Base-by-base conservation (phyloP, 2,329 filamentous ascomycete genomes). In the Colletotrichum sidae region DNA sequence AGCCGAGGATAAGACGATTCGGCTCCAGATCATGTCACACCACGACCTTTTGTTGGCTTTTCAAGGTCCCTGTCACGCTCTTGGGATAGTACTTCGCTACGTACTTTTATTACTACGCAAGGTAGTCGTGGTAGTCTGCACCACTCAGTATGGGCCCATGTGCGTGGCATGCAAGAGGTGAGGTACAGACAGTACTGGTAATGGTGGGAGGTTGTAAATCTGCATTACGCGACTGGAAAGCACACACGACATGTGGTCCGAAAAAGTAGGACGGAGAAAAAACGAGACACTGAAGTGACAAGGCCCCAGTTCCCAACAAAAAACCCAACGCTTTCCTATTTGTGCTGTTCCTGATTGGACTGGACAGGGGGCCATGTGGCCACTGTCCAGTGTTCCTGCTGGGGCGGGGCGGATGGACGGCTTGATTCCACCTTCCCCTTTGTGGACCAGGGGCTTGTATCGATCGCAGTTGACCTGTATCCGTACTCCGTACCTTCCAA, bases 251-350 rank as follows among this genome's bases (percentile, higher is more conserved):
- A 59, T 57, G 63, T 41, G 58, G 63, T 66, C 58, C 63, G 56
- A 42, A 60, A 39, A 45, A 25, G 25, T 25, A 25, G 25, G 25
- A 25, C 25, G 25, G 25, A 5, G 25, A 56, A 46, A 38, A 25
- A 52, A 34, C 4, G 17, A 42, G 39, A 42, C 10, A 42, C 25
- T 25, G 44, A 45, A 52, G 54, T 39, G 49, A 57, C 55, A 37
- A 63, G 25, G 52, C 38, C 63, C 63, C 52, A 17, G 52, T 53
- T 63, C 63, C 63, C 63, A 66, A 66, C 63, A 66, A 66, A 46
- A 62, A 62, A 52, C 62, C 63, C 63, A 66, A 66, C 63, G 63
- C 63, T 66, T 66, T 65, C 63, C 42, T 47, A 53, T 57, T 56
- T 66, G 52, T 38, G 52, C 41, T 52, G 35, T 38, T 35, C 39